phyloP scores from a whole-genome alignment of 2,329 filamentous ascomycete species.

The Hymenoscyphus infarciens region DNA sequence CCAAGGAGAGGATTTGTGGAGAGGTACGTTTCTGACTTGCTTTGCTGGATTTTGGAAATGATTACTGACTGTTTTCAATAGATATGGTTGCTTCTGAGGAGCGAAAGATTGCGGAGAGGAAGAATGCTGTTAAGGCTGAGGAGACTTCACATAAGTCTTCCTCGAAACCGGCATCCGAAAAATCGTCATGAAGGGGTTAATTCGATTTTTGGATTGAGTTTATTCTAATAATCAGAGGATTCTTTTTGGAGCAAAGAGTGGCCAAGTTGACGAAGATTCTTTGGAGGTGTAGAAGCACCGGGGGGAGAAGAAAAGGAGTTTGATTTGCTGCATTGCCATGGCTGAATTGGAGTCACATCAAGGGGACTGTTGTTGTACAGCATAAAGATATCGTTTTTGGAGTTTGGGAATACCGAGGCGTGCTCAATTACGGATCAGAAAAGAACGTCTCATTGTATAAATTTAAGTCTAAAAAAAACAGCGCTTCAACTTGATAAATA shows the following conservation, averaged over 20 bases:
- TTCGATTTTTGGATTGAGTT: background rate
- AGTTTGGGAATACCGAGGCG: background rate
- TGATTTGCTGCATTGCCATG: background rate
- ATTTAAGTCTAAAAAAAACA: background rate
- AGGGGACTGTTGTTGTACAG: background rate
- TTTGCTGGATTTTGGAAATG: background rate
- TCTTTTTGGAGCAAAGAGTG: background rate
- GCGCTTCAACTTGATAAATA: background rate
- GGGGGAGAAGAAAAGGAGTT: background rate
- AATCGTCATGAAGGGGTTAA: conserved; percentile 25
- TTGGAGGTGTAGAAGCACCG: too few relatives aligned
- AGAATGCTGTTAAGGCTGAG: conserved; percentile 51
- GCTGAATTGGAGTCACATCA: background rate
- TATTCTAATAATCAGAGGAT: background rate
- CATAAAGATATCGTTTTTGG: background rate
- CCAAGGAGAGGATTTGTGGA: conserved; percentile 90
- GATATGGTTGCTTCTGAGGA: conserved; percentile 84
- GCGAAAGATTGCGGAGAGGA: conserved; percentile 47
- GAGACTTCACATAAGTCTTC: conserved; percentile 10
- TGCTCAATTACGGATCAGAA: background rate
- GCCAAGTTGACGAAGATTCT: background rate
- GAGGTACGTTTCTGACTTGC: conserved; percentile 51
- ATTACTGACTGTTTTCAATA: conserved; percentile 36
- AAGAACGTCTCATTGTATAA: background rate
- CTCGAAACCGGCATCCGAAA: conserved; percentile 51